A percentile compares a stretch with the other conserved stretches of the same genome.
phyloP scores from a whole-genome alignment of 129 eudicot genomes.

The Logfia minima region DNA sequence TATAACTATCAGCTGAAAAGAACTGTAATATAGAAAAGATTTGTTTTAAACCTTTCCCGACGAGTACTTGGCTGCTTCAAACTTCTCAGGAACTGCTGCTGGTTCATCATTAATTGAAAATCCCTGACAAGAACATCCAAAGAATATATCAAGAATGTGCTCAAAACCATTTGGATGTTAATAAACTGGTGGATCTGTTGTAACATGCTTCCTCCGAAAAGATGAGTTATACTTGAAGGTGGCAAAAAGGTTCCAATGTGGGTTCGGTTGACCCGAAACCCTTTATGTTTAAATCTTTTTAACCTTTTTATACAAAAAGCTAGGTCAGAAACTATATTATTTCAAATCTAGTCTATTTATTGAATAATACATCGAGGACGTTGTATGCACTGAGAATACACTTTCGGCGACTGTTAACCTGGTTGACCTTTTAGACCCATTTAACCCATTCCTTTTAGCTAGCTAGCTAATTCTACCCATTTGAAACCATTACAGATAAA shows the following conservation, averaged over 20 bases:
- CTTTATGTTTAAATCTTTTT: no score
- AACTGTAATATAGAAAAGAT: conserved; percentile 4
- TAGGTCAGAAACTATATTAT: not conserved
- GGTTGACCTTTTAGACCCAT: not conserved
- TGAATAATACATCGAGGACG: not conserved
- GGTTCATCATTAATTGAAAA: conserved; percentile 67
- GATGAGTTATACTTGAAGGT: not conserved
- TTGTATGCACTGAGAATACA: not conserved
- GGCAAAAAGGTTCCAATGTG: not conserved
- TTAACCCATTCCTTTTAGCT: not conserved
- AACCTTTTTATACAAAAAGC: not conserved
- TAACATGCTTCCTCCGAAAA: not conserved
- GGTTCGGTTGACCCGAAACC: not conserved
- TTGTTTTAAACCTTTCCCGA: conserved; percentile 68
- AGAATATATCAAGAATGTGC: not conserved
- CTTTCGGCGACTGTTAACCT: not conserved
- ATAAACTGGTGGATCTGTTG: not conserved
- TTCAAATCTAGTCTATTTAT: no score
- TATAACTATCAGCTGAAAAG: conserved; percentile 9
- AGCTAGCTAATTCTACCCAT: not conserved
- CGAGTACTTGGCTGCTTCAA: conserved; percentile 90
- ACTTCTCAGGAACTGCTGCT: conserved; percentile 67
- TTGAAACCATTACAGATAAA: not conserved
- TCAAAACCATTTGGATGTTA: not conserved
- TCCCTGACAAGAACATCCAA: conserved; percentile 52